Conservation (phyloP, 2,329 filamentous ascomycete species). For the Fusarium sp. region DNA sequence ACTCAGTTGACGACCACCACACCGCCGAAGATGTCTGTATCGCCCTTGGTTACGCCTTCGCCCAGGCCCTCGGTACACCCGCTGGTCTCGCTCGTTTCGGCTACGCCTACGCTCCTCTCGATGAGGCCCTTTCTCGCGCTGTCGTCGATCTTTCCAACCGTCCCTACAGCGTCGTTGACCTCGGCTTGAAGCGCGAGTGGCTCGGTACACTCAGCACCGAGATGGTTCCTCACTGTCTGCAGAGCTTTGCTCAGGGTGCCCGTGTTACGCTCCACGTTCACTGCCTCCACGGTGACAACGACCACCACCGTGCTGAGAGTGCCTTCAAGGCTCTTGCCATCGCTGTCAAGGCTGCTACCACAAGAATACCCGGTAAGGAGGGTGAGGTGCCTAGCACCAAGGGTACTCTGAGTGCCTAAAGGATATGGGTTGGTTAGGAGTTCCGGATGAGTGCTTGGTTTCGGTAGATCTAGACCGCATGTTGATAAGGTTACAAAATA, state of each 20-base stretch:
- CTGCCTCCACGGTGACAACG: slow-evolving; percentile 89
- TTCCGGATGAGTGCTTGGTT: slow-evolving; percentile 35
- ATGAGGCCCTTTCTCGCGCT: slow-evolving; percentile 92
- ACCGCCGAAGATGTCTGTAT: slow-evolving; percentile 96
- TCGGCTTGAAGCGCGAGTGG: slow-evolving; percentile 90
- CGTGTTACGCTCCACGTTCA: slow-evolving; percentile 96
- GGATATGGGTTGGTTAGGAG: slow-evolving; percentile 25
- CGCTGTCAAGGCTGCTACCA: slow-evolving; percentile 81
- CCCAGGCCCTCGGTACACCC: slow-evolving; percentile 78
- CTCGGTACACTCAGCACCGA: slow-evolving; percentile 93
- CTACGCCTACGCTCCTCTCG: slow-evolving; percentile 89
- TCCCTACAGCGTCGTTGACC: slow-evolving; percentile 83
- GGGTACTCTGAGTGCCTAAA: slow-evolving; percentile 78
- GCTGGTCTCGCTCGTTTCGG: slow-evolving; percentile 91
- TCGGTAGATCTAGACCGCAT: slow-evolving; percentile 23
- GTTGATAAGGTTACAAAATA: slow-evolving; percentile 1
- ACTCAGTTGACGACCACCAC: slow-evolving; percentile 94
- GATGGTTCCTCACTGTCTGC: slow-evolving; percentile 96
- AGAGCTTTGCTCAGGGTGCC: slow-evolving; percentile 92
- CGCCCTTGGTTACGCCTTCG: slow-evolving; percentile 87
- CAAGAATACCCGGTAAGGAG: slow-evolving; percentile 80
- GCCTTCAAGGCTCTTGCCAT: slow-evolving; percentile 97
- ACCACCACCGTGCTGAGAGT: slow-evolving; percentile 95
- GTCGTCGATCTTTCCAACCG: slow-evolving; percentile 96
- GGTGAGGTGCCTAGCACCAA: slow-evolving; percentile 97